These are phyloP conservation scores for Spirogloea muscicola DNA, from an alignment of 139 green algal genomes.

Conservation along the genomic window DNA sequence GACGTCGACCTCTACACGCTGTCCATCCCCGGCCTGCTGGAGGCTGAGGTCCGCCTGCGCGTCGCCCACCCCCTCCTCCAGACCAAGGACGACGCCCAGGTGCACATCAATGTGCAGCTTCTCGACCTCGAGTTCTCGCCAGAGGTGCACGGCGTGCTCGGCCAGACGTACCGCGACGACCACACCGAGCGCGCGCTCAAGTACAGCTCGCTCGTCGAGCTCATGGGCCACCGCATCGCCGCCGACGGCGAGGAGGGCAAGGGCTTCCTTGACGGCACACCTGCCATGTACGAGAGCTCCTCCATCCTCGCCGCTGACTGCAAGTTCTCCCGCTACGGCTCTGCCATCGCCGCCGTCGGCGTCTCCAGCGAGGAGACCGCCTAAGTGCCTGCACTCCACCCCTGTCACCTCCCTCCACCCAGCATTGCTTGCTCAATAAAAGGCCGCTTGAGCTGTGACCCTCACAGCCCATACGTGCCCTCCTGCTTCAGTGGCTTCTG, in stretches of 20 bases:
- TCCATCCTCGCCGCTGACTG: slow-evolving; percentile 11
- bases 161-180: slow-evolving; percentile 8
- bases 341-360: no score
- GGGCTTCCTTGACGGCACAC: not conserved
- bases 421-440: no score
- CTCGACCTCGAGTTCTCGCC: not conserved
- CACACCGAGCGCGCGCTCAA: slow-evolving; percentile 1
- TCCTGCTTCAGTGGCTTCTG: no score
- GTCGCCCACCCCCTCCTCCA: slow-evolving; percentile 8
- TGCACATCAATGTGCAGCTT: slow-evolving; percentile 16
- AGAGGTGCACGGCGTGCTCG: not conserved
- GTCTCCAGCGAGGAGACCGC: no score
- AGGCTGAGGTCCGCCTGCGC: slow-evolving; percentile 1
- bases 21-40: not conserved
- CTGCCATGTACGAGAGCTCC: not conserved
- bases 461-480: no score
- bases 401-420: no score
- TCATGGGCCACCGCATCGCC: slow-evolving; percentile 14
- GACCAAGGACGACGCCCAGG: slow-evolving; percentile 2
- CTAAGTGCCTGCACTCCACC: no score
- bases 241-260: slow-evolving; percentile 10
- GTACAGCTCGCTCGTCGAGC: not conserved
- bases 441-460: no score
- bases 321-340: slow-evolving; percentile 2
- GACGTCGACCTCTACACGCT: slow-evolving; percentile 5